These are phyloP conservation scores for Corynascus novoguineensis DNA, from an alignment of 495 filamentous ascomycete species.

Conservation along the genomic window DNA sequence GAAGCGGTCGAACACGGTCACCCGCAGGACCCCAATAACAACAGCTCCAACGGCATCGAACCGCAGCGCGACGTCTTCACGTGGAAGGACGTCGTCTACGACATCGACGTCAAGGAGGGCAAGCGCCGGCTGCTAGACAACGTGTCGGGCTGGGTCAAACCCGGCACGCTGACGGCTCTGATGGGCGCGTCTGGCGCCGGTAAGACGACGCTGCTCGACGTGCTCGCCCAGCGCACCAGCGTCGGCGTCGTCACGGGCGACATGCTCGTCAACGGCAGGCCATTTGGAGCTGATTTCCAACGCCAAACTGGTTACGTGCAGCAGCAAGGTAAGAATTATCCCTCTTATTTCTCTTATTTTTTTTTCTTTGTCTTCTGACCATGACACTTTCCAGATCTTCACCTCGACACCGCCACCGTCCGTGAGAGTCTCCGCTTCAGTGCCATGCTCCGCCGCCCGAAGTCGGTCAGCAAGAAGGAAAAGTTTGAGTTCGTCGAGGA, in stretches of 20 bases:
- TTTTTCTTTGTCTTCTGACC: not conserved
- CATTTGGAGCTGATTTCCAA: conserved; percentile 66
- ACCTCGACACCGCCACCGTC: conserved; percentile 73
- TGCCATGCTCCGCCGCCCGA: conserved; percentile 74
- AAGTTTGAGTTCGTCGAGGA: conserved; percentile 81
- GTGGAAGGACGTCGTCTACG: conserved; percentile 58
- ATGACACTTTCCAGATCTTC: conserved; percentile 54
- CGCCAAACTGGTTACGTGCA: conserved; percentile 85
- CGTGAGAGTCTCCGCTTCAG: conserved; percentile 74
- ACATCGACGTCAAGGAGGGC: conserved; percentile 59
- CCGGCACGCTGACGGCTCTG: conserved; percentile 70
- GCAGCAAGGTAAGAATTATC: conserved; percentile 77
- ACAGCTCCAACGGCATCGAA: conserved; percentile 40
- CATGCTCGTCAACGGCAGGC: conserved; percentile 66
- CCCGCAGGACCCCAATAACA: conserved; percentile 23
- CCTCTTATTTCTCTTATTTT: not conserved
- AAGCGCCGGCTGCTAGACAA: conserved; percentile 57
- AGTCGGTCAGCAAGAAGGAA: conserved; percentile 54
- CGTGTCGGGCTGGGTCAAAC: conserved; percentile 72
- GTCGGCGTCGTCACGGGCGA: conserved; percentile 67
- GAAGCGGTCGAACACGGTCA: not conserved
- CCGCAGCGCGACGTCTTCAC: conserved; percentile 51
- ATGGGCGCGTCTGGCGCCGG: conserved; percentile 84
- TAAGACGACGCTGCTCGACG: conserved; percentile 61
- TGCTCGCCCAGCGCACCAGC: conserved; percentile 66